Evolutionary conservation across 2,329 filamentous ascomycete species (phyloP).

Genomic region (Dothidotthia symphoricarpi): DNA sequence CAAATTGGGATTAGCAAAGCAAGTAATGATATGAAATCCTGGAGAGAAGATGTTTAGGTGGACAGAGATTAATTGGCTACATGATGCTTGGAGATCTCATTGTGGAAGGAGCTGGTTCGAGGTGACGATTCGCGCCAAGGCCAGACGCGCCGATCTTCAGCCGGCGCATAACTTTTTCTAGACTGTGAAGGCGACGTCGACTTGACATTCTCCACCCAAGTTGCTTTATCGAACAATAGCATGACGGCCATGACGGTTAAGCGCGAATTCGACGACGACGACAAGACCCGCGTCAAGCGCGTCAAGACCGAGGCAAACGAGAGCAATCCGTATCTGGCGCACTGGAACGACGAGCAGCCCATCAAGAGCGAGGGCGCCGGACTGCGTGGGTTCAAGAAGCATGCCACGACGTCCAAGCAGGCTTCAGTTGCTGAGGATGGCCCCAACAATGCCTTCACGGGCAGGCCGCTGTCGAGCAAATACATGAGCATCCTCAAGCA

Average conservation of each 20-base stretch:
- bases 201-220: too few species aligned
- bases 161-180: too few species aligned
- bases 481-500: constrained; percentile 89
- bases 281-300: constrained; percentile 54
- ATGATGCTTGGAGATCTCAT: too few species aligned
- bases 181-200: too few species aligned
- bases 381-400: constrained; percentile 68
- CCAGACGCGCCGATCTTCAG: too few species aligned
- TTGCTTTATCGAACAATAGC: too few species aligned
- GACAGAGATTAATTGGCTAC: too few species aligned
- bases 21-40: too few species aligned
- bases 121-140: too few species aligned
- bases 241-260: constrained; percentile 54
- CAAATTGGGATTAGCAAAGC: too few species aligned
- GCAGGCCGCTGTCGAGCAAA: constrained; percentile 69
- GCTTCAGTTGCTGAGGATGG: constrained; percentile 75
- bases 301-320: constrained; percentile 46
- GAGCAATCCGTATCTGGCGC: constrained; percentile 85
- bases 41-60: too few species aligned
- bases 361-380: constrained; percentile 35
- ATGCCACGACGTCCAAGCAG: constrained; percentile 75
- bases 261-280: constrained; percentile 51
- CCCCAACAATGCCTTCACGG: constrained; percentile 82
- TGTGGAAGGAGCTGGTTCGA: too few species aligned
- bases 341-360: constrained; percentile 63